Evolutionary conservation across 768 basidiomycete genomes (phyloP).

Genomic region (Lactifluus volemus): DNA sequence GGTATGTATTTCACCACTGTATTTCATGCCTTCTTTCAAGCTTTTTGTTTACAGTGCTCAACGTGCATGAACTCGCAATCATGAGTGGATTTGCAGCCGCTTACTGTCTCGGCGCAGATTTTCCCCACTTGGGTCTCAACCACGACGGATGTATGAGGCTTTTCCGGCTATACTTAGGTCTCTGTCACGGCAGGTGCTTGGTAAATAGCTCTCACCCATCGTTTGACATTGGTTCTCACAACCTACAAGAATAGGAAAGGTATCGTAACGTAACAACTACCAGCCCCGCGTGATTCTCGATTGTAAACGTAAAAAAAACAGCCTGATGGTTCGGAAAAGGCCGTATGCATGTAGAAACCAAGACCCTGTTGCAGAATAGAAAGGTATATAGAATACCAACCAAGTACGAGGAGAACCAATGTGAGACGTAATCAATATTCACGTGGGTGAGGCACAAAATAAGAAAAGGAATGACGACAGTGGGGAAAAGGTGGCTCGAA

Average conservation of each 20-base stretch:
- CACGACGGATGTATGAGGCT: conserved; percentile 26
- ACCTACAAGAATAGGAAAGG: conserved; percentile 2
- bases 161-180: conserved; percentile 25
- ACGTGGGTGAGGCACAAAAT: background rate
- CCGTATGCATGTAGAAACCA: background rate
- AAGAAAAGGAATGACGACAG: background rate
- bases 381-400: background rate
- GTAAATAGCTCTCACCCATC: conserved; percentile 11
- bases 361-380: background rate
- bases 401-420: background rate
- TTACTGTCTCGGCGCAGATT: conserved; percentile 28
- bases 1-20: conserved; percentile 18
- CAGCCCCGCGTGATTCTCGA: background rate
- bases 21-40: background rate
- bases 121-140: conserved; percentile 23
- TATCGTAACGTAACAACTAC: background rate
- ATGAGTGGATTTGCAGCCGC: conserved; percentile 36
- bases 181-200: conserved; percentile 25
- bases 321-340: background rate
- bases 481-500: background rate
- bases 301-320: background rate
- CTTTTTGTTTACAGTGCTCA: conserved; percentile 21
- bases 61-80: conserved; percentile 32
- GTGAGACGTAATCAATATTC: conserved; percentile 6
- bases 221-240: background rate